These are phyloP conservation scores for Suhomyces maxii DNA, from an alignment of 1,139 yeast genomes.

Conservation along the genomic window DNA sequence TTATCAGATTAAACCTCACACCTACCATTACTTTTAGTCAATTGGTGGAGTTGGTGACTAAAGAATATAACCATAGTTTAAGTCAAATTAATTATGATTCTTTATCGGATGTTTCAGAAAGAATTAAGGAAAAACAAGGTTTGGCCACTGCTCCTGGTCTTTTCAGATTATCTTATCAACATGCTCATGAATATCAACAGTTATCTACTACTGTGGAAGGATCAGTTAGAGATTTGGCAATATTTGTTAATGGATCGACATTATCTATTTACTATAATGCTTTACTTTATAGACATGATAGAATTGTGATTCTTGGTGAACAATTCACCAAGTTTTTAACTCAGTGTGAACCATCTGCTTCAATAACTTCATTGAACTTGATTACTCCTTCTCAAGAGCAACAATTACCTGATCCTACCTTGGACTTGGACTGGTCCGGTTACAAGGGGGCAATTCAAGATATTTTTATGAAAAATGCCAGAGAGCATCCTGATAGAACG, in stretches of 20 bases:
- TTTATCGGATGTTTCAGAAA: slow-evolving; percentile 57
- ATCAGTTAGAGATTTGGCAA: slow-evolving; percentile 63
- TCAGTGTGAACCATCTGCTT: slow-evolving; percentile 34
- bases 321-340: slow-evolving; percentile 62
- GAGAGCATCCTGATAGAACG: slow-evolving; percentile 74
- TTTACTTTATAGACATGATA: slow-evolving; percentile 65
- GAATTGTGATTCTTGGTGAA: slow-evolving; percentile 69
- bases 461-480: slow-evolving; percentile 84
- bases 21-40: slow-evolving; percentile 55
- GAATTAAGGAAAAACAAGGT: slow-evolving; percentile 48
- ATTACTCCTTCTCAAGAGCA: slow-evolving; percentile 61
- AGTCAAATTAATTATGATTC: slow-evolving; percentile 42
- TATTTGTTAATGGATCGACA: slow-evolving; percentile 38
- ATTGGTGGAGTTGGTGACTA: slow-evolving; percentile 46
- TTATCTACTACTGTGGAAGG: slow-evolving; percentile 52
- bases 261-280: slow-evolving; percentile 67
- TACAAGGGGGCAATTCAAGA: slow-evolving; percentile 96
- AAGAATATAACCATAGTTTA: slow-evolving; percentile 42
- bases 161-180: slow-evolving; percentile 65
- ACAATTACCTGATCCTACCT: slow-evolving; percentile 83
- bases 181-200: slow-evolving; percentile 41
- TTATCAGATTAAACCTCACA: slow-evolving; percentile 60
- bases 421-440: slow-evolving; percentile 84
- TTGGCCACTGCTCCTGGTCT: slow-evolving; percentile 62
- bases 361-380: slow-evolving; percentile 64